Evolutionary conservation across 1,284 basidiomycete genomes (phyloP), one percentile per base, ranked within the genome.

Genomic region (Laetiporus sulphureus): DNA sequence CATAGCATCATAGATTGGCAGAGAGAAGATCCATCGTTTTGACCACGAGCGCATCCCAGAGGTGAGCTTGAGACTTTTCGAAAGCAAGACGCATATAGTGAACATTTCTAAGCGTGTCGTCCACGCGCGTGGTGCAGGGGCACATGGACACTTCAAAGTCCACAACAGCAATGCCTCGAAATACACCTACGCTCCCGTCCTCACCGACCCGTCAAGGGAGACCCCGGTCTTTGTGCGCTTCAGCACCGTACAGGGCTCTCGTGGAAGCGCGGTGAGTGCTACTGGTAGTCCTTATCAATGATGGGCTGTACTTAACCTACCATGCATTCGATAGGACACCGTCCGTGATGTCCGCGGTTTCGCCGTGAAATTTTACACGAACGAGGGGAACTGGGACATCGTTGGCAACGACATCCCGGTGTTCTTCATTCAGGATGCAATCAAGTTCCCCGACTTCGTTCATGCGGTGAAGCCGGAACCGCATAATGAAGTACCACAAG

Each of bases 331-430:
- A n/a, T n/a, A 83, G 73, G 83, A 87, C 50, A 85, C 82, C 19
- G 87, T 85, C n/a, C 77, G 90, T 32, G 90, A 93, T 54, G 85
- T 88, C 16, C 77, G 90, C 50, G 90, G 90, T 0, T 92, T 93
- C 54, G 87, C 90, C 0, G 66, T 73, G 41, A 82, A 89, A 54
- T 78, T 92, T 53, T 91, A 91, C 60, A 91, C 90, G 0, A 59
- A 79, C 2, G 78, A 86, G 50, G 83, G 82, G 3, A 89, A 87
- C 49, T 91, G 85, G 83, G 88, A 93, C 54, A 63, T 91, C 29
- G 87, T 90, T 38, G 84, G 81, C n/a, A 85, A 86, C 53, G 68
- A 82, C 51, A 75, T 89, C 31, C 85, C 87, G 1, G 78, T 89
- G 18, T 92, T 92, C 67, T 91, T 91, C 66, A 84, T 93, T 21